These are phyloP conservation scores for Claviceps capensis DNA, from an alignment of 2,329 filamentous ascomycete genomes.

Conservation along the genomic window DNA sequence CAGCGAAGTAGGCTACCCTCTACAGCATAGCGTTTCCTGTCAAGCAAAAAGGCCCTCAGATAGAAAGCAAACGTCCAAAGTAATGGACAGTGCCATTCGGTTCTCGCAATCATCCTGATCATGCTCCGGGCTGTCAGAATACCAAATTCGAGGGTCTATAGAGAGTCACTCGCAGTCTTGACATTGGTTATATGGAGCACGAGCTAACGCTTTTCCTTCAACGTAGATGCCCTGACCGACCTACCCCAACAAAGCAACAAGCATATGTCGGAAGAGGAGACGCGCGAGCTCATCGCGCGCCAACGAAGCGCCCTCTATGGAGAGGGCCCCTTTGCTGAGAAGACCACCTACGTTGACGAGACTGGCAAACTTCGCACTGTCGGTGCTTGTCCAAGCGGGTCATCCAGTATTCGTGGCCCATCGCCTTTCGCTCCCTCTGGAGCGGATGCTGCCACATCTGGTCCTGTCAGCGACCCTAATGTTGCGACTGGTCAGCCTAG, in stretches of 20 bases:
- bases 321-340: conserved; percentile 56
- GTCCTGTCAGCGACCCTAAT: conserved; percentile 23
- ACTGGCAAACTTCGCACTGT: conserved; percentile 47
- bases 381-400: conserved; percentile 50
- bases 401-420: conserved; percentile 54
- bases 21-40: conserved; percentile 50
- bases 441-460: conserved; percentile 25
- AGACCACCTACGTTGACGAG: conserved; percentile 55
- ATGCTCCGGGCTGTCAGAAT: conserved; percentile 2
- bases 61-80: conserved; percentile 23
- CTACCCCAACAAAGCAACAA: conserved; percentile 41
- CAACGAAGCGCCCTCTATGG: conserved; percentile 92
- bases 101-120: conserved; percentile 6
- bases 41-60: conserved; percentile 20
- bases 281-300: conserved; percentile 87
- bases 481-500: conserved; percentile 28
- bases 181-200: conserved; percentile 16
- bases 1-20: conserved; percentile 92
- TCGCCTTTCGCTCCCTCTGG: conserved; percentile 52
- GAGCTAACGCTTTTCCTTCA: conserved; percentile 24
- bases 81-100: conserved; percentile 9
- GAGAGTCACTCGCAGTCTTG: not conserved
- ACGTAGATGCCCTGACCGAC: conserved; percentile 39
- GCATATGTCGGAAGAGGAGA: conserved; percentile 88
- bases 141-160: conserved; percentile 2